phyloP scores from a whole-genome alignment of 1,139 yeast genomes.

The Sugiyamaella neomexicana region DNA sequence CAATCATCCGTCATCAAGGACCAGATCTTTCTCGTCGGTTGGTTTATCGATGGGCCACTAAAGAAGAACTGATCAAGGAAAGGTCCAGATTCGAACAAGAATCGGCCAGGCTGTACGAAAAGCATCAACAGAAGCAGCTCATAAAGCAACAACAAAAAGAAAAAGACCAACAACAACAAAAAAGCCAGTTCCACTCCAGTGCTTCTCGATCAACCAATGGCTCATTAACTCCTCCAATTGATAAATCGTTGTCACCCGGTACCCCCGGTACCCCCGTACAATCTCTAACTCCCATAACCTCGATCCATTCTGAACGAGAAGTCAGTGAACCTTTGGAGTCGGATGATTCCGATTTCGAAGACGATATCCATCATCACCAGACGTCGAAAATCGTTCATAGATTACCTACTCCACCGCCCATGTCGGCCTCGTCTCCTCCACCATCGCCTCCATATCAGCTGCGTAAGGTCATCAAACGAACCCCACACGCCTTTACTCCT shows the following conservation, averaged over 20 bases:
- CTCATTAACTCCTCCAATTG: conserved; percentile 14
- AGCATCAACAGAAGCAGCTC: conserved; percentile 11
- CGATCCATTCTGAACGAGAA: conserved; percentile 10
- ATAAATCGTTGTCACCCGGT: conserved; percentile 5
- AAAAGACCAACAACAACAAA: neutral
- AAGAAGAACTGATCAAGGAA: conserved; percentile 20
- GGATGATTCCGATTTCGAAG: conserved; percentile 12
- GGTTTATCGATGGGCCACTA: conserved; percentile 31
- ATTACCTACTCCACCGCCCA: conserved; percentile 18
- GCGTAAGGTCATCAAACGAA: conserved; percentile 31
- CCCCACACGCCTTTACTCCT: conserved; percentile 34
- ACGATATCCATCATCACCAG: neutral
- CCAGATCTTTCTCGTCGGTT: conserved; percentile 35
- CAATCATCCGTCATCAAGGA: conserved; percentile 33
- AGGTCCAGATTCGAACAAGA: conserved; percentile 6
- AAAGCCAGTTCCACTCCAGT: no score
- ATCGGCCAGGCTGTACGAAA: conserved; percentile 11
- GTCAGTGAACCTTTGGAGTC: neutral
- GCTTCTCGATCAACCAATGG: neutral
- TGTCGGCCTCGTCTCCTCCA: conserved; percentile 21
- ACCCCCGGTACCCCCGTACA: conserved; percentile 3
- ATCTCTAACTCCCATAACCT: conserved; percentile 8
- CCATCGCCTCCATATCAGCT: conserved; percentile 29
- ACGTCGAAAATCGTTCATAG: conserved; percentile 10
- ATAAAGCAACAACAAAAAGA: conserved; percentile 7